Evolutionary conservation across 2,329 filamentous ascomycete species (phyloP).

Genomic region (Rutstroemia sp.): DNA sequence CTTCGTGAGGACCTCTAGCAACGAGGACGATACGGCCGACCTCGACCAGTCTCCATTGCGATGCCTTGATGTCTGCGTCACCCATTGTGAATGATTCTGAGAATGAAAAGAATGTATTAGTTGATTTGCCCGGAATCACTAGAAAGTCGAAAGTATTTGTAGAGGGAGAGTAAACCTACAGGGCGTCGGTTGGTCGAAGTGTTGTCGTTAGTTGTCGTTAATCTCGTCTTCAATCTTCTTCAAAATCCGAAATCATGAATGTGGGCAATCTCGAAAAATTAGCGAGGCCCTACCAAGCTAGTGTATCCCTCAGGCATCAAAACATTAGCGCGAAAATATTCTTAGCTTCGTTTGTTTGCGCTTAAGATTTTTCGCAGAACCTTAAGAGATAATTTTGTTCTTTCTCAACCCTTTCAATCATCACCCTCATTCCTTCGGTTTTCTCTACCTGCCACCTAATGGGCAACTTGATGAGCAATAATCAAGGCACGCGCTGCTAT

Average conservation of each 20-base stretch:
- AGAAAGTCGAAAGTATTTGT: constrained; percentile 6
- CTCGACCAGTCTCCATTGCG: constrained; percentile 88
- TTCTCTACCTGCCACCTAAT: neutral
- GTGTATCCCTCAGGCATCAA: constrained; percentile 5
- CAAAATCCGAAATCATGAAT: constrained; percentile 8
- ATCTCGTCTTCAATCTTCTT: neutral
- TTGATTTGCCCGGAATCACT: constrained; percentile 2
- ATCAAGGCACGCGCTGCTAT: neutral
- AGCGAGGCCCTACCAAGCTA: constrained; percentile 18
- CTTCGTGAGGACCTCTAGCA: constrained; percentile 69
- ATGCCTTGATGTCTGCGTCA: constrained; percentile 73
- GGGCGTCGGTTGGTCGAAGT: constrained; percentile 24
- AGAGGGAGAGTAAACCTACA: constrained; percentile 23
- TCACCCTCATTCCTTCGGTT: neutral
- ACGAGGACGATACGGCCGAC: constrained; percentile 95
- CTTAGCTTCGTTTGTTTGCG: too few relatives aligned
- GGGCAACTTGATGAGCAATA: neutral
- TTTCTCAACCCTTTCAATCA: neutral
- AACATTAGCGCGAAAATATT: neutral
- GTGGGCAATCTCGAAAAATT: constrained; percentile 15
- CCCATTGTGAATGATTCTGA: constrained; percentile 65
- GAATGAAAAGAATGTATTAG: constrained; percentile 10
- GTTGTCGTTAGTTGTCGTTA: constrained; percentile 22
- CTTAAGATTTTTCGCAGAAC: neutral
- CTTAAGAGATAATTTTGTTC: neutral